Evolutionary conservation across 805 yeast genomes (phyloP), one percentile per base, ranked within the genome.

Genomic region (Teunomyces lycoperdinae): DNA sequence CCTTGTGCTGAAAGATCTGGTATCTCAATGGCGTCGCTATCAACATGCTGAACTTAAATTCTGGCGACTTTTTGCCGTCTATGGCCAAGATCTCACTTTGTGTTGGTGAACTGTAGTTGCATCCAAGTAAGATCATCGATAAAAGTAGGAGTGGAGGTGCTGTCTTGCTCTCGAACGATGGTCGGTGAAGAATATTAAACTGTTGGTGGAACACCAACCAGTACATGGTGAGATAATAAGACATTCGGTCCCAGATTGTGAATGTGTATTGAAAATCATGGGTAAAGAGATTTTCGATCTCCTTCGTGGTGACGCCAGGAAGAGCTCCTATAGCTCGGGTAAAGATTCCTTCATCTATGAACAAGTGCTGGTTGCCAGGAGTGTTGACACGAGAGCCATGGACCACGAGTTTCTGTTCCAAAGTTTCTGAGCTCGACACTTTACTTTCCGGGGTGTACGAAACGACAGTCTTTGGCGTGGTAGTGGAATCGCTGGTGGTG

Each of bases 1-100:
- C 87, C 6, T 81, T 81, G 42, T 84, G 79, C 33, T 85, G 79
- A 59, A 89, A 89, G 3, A 89, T 74, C 28, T 78, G 67, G 78
- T 84, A 85, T 45, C 96, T 67, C 27, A 89, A 64, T 0, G 95
- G 85, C 38, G 63, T 73, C 0, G 83, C 79, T 9, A 83, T 72
- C 45, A 58, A 54, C 53, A 71, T 64, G 7, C 82, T 77, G 42
- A 82, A 67, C 42, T 66, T 67, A 45, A 65, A 71, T 44, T 67
- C 76, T 0, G 71, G 66, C 1, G 69, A 58, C 44, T 57, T 57
- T 24, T 53, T 54, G 5, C 55, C 49, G 11, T 51, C 49, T 13
- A 34, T 44, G 5, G 35, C 68, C 60, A 40, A 58, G 49, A 41
- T 55, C 38, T 51, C 55, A 32, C 17, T 44, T 9, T 26, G 59